Evolutionary conservation across 2,329 filamentous ascomycete species (phyloP).

Genomic region (Tolypocladium tropicale): DNA sequence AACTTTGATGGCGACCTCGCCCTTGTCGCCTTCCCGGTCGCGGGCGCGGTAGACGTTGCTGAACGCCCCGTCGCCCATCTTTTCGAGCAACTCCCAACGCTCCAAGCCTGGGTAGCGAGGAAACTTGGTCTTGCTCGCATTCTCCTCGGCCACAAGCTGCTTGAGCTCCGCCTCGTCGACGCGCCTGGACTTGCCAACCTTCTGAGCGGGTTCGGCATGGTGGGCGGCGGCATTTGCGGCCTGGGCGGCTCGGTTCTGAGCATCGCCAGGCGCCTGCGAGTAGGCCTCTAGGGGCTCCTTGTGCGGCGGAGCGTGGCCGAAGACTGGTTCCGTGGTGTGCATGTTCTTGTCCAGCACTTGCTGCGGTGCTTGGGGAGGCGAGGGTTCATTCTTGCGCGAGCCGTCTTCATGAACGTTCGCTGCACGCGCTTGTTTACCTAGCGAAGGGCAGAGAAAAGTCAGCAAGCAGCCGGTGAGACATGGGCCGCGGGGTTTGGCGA

Average conservation of each 20-base stretch:
- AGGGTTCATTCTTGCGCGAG: constrained; percentile 41
- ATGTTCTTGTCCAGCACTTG: constrained; percentile 43
- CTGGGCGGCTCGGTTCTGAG: constrained; percentile 58
- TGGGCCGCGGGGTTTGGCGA: not conserved
- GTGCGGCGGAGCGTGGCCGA: constrained; percentile 21
- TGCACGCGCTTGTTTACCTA: constrained; percentile 79
- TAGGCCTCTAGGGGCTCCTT: constrained; percentile 49
- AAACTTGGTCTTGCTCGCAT: constrained; percentile 73
- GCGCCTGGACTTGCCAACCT: constrained; percentile 19
- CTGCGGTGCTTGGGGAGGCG: constrained; percentile 41
- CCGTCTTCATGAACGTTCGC: constrained; percentile 41
- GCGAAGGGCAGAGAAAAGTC: not conserved
- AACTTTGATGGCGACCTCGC: constrained; percentile 93
- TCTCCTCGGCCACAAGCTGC: constrained; percentile 84
- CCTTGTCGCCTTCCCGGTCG: constrained; percentile 59
- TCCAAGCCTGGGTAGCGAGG: constrained; percentile 45
- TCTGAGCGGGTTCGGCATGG: constrained; percentile 48
- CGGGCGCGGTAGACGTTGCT: constrained; percentile 93
- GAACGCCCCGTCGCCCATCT: constrained; percentile 98
- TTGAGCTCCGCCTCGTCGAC: constrained; percentile 62
- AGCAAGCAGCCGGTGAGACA: constrained; percentile 1
- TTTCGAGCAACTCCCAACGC: constrained; percentile 76
- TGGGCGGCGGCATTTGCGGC: constrained; percentile 56
- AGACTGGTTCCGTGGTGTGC: constrained; percentile 32
- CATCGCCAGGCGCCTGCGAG: constrained; percentile 48